A percentile compares a stretch with the other conserved stretches of the same genome.
Conservation (phyloP, 1,284 basidiomycete species). For the Fomes fomentarius region DNA sequence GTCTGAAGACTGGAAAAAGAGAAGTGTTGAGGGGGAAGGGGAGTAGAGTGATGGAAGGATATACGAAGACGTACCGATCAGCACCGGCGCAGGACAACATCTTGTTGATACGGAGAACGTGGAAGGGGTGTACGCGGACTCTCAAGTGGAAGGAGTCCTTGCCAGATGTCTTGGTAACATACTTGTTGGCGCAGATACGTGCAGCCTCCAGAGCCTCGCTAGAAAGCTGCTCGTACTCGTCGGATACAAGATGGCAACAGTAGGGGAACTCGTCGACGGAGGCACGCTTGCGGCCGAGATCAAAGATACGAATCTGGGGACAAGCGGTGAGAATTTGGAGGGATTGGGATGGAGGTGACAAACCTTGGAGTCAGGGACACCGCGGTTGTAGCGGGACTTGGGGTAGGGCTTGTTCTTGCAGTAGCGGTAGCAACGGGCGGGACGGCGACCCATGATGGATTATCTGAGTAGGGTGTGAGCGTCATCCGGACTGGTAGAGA, state of each 20-base stretch:
- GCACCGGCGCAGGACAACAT: slow-evolving; percentile 99
- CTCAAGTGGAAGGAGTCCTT: slow-evolving; percentile 99
- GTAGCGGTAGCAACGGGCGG: slow-evolving; percentile 95
- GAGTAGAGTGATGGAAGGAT: neutral
- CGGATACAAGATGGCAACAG: slow-evolving; percentile 95
- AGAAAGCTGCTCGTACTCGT: slow-evolving; percentile 98
- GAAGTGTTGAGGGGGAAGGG: neutral
- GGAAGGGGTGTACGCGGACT: slow-evolving; percentile 98
- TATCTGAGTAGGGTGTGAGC: slow-evolving; percentile 19
- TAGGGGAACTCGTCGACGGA: slow-evolving; percentile 97
- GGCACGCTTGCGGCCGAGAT: slow-evolving; percentile 94
- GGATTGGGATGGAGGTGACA: slow-evolving; percentile 1
- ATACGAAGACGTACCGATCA: slow-evolving; percentile 79
- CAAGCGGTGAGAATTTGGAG: neutral
- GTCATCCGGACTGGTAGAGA: slow-evolving; percentile 31
- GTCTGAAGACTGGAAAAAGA: slow-evolving; percentile 78
- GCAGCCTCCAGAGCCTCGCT: slow-evolving; percentile 97
- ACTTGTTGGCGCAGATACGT: slow-evolving; percentile 99
- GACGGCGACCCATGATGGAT: slow-evolving; percentile 86
- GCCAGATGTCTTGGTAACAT: slow-evolving; percentile 97
- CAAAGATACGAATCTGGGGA: slow-evolving; percentile 86
- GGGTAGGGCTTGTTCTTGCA: slow-evolving; percentile 99
- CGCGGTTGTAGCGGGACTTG: slow-evolving; percentile 97
- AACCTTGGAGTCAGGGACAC: slow-evolving; percentile 94
- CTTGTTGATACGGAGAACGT: slow-evolving; percentile 99